Conservation (phyloP, 768 basidiomycete species). For the Gloeophyllum trabeum region DNA sequence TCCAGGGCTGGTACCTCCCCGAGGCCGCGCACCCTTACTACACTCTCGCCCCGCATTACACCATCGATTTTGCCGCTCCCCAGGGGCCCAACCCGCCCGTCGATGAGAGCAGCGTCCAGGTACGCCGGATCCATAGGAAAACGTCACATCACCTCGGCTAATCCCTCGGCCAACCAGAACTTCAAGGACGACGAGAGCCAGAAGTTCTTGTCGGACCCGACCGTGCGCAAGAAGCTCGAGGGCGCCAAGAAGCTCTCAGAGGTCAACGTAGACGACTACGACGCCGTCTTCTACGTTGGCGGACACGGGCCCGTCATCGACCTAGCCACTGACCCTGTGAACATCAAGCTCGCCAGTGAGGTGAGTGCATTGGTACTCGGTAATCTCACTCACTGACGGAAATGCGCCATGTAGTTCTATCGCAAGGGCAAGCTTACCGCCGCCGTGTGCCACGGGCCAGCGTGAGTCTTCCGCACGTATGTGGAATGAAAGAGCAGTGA, state of each 20-base stretch:
- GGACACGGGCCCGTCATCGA: constrained; percentile 75
- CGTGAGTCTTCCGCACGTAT: constrained; percentile 24
- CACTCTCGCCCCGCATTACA: constrained; percentile 23
- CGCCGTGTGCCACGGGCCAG: constrained; percentile 78
- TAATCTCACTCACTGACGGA: not conserved
- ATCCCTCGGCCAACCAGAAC: constrained; percentile 16
- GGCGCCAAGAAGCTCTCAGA: constrained; percentile 50
- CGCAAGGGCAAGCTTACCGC: constrained; percentile 50
- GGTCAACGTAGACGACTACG: constrained; percentile 50
- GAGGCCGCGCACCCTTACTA: constrained; percentile 22
- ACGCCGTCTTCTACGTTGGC: constrained; percentile 69
- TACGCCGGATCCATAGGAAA: constrained; percentile 15
- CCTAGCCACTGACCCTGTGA: constrained; percentile 43
- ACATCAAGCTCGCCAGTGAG: constrained; percentile 44
- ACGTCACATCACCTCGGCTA: not conserved
- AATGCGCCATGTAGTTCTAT: constrained; percentile 42
- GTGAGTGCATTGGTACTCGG: constrained; percentile 16
- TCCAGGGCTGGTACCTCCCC: constrained; percentile 31
- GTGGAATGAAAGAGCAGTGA: not conserved
- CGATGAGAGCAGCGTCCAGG: constrained; percentile 44
- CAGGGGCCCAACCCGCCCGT: constrained; percentile 56
- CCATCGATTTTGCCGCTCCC: constrained; percentile 33
- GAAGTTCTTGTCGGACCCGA: constrained; percentile 48
- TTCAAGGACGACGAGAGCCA: constrained; percentile 44
- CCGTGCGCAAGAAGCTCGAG: constrained; percentile 37